Evolutionary conservation across 1,284 basidiomycete species (phyloP).

Genomic region (Apiotrichum montevideense): DNA sequence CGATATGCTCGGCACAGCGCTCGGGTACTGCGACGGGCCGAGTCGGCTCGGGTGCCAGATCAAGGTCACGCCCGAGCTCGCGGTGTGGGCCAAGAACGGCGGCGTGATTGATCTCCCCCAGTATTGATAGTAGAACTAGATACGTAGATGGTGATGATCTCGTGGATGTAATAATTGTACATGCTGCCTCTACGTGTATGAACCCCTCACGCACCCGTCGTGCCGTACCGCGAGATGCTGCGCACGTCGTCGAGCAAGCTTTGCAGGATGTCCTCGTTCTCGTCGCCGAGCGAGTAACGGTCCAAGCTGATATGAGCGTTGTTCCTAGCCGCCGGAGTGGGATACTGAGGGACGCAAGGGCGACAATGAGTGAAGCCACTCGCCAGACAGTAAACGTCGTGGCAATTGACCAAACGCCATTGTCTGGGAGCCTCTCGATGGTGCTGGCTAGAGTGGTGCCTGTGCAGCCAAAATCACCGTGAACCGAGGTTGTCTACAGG

Average conservation of each 20-base stretch:
- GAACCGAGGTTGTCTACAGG: too few species aligned
- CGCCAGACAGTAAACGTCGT: too few species aligned
- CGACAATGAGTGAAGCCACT: too few species aligned
- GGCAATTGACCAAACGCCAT: too few species aligned
- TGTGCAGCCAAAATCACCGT: too few species aligned
- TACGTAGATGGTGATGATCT: too few species aligned
- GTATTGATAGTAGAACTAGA: constrained; percentile 18
- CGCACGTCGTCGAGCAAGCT: constrained; percentile 35
- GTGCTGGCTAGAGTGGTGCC: too few species aligned
- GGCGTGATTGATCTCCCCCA: constrained; percentile 40
- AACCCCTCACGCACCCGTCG: constrained; percentile 3
- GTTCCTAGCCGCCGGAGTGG: too few species aligned
- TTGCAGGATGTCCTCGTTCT: constrained; percentile 27
- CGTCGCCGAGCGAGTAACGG: constrained; percentile 33
- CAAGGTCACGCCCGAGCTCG: constrained; percentile 35
- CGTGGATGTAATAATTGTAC: neutral
- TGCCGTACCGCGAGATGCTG: constrained; percentile 29
- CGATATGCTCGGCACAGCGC: constrained; percentile 46
- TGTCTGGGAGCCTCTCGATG: too few species aligned
- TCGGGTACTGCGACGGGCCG: constrained; percentile 33
- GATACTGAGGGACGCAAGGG: too few species aligned
- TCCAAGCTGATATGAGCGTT: constrained; percentile 26
- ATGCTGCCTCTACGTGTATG: neutral
- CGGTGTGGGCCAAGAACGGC: constrained; percentile 33
- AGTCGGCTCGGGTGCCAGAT: constrained; percentile 47